Conservation (phyloP, 352 stramenopile genomes). For the Phytophthora tentaculata region DNA sequence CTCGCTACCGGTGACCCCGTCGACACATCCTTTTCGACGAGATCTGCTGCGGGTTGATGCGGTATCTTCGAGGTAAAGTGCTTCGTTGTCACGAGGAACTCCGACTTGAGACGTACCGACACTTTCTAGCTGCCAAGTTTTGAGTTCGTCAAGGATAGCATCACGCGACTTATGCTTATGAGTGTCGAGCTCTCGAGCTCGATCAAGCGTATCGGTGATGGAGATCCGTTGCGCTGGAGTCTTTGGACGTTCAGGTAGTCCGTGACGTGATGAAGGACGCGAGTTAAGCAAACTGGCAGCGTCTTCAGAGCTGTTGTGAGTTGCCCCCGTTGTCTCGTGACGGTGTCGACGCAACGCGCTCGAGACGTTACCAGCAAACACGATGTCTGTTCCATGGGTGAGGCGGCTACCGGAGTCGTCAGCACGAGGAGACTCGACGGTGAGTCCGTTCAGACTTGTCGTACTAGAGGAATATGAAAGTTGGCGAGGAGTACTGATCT, state of each 20-base stretch:
- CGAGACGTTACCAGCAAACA: constrained; percentile 91
- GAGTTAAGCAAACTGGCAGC: constrained; percentile 4
- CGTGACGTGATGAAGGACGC: constrained; percentile 21
- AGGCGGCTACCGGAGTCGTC: constrained; percentile 77
- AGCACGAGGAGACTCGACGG: constrained; percentile 28
- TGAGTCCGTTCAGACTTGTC: constrained; percentile 21
- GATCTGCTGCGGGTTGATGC: constrained; percentile 8
- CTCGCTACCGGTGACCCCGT: constrained; percentile 6
- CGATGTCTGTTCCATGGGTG: constrained; percentile 89
- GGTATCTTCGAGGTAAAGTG: constrained; percentile 21
- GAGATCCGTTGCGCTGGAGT: constrained; percentile 67
- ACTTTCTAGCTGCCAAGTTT: constrained; percentile 71
- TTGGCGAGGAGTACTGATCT: constrained; percentile 29
- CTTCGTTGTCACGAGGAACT: constrained; percentile 39
- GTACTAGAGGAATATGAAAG: constrained; percentile 43
- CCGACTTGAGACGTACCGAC: constrained; percentile 45
- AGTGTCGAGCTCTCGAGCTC: constrained; percentile 65
- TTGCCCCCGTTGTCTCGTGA: constrained; percentile 52
- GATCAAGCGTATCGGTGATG: constrained; percentile 82
- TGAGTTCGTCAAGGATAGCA: constrained; percentile 69
- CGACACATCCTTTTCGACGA: constrained; percentile 39
- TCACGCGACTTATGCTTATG: constrained; percentile 69
- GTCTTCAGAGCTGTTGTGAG: constrained; percentile 3
- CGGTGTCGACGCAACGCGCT: constrained; percentile 77
- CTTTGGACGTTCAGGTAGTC: constrained; percentile 47